Evolutionary conservation across 73 alveolate genomes (phyloP).

Genomic region (Paramecium sexaurelia): DNA sequence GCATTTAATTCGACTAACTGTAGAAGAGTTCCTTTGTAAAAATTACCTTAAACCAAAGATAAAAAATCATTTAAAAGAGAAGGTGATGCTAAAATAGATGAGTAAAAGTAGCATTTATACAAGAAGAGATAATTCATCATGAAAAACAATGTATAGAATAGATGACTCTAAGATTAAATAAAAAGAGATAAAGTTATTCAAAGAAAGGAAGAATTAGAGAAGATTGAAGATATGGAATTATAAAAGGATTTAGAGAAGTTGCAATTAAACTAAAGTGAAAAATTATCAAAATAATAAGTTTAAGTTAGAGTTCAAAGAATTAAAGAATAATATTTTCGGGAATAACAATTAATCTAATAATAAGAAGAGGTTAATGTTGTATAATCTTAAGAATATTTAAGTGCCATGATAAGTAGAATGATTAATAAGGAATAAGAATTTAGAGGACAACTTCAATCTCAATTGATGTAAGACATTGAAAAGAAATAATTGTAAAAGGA

Average conservation of each 20-base stretch:
- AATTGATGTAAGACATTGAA: not conserved
- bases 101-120: not conserved
- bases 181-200: constrained; percentile 27
- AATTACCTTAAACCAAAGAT: not conserved
- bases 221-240: not conserved
- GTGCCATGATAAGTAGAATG: constrained; percentile 26
- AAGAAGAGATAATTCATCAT: not conserved
- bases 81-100: not conserved
- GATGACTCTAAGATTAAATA: constrained; percentile 2
- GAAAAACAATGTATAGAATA: not conserved
- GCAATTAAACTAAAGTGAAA: not conserved
- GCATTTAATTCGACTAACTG: not conserved
- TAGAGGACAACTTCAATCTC: not conserved
- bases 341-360: constrained; percentile 23
- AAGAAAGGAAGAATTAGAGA: constrained; percentile 10
- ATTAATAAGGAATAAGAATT: constrained; percentile 44
- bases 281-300: not conserved
- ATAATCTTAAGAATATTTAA: constrained; percentile 40
- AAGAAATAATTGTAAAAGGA: constrained; percentile 10
- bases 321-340: not conserved
- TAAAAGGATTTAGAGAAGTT: not conserved
- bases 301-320: constrained; percentile 1
- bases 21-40: not conserved
- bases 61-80: not conserved
- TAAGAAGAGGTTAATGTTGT: not conserved